Evolutionary conservation across 1,284 basidiomycete species (phyloP).

Genomic region (Puccinia coronata): DNA sequence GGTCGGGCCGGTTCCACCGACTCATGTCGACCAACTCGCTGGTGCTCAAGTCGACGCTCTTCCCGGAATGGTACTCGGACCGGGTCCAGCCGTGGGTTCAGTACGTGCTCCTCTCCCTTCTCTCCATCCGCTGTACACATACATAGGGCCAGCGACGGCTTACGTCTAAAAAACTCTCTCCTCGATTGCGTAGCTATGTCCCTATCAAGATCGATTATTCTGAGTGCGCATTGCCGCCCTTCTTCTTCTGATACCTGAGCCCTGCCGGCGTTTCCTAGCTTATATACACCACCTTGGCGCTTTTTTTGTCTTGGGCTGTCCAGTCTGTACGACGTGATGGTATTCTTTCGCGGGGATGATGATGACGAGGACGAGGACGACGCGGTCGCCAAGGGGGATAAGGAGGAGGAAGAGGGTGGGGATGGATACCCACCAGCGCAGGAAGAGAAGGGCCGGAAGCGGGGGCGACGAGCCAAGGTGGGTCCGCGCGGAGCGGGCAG

Average conservation of each 20-base stretch:
- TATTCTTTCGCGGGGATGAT: conserved; percentile 36
- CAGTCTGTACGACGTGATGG: conserved; percentile 48
- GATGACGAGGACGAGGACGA: too few species aligned
- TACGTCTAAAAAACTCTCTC: background rate
- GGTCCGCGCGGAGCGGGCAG: too few species aligned
- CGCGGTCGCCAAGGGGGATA: too few species aligned
- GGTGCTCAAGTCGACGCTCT: conserved; percentile 55
- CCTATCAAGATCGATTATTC: conserved; percentile 49
- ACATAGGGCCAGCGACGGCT: background rate
- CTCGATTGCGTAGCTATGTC: conserved; percentile 30
- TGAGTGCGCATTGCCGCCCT: background rate
- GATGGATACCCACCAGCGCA: too few species aligned
- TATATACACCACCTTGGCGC: too few species aligned
- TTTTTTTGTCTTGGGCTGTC: too few species aligned
- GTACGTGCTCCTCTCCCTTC: conserved; percentile 49
- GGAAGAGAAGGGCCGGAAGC: background rate
- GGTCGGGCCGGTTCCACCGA: conserved; percentile 56
- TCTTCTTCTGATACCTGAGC: background rate
- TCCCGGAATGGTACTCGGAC: conserved; percentile 56
- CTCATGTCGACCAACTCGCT: conserved; percentile 55
- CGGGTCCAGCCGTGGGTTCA: conserved; percentile 56
- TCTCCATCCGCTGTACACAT: background rate
- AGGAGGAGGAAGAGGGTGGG: too few species aligned
- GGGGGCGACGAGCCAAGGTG: too few species aligned
- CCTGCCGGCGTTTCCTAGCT: too few species aligned